Evolutionary conservation across 805 yeast genomes (phyloP).

Genomic region (Saccharomycopsis oosterbeekiorum): DNA sequence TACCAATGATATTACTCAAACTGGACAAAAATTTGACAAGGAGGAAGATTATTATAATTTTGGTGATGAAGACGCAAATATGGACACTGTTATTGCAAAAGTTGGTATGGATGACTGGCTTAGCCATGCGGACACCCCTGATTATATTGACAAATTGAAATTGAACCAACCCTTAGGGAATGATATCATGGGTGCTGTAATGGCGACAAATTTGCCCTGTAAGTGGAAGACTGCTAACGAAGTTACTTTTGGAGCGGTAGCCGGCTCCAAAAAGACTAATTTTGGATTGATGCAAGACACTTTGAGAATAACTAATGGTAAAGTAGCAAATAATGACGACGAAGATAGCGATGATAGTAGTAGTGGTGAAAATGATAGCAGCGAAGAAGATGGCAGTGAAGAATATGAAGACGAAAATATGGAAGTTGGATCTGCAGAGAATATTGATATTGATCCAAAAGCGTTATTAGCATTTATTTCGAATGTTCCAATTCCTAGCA

Average conservation of each 20-base stretch:
- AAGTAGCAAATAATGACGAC: not conserved
- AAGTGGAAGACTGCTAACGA: not conserved
- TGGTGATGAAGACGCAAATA: not conserved
- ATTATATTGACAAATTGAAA: not conserved
- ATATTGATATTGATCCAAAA: not conserved
- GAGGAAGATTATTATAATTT: not conserved
- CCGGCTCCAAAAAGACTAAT: not conserved
- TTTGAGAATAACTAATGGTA: not conserved
- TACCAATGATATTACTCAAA: not conserved
- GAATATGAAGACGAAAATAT: not conserved
- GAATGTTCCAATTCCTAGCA: conserved; percentile 3
- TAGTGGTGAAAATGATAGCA: not conserved
- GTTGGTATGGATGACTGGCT: not conserved
- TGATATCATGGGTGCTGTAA: not conserved
- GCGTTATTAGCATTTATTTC: not conserved
- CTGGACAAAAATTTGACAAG: not conserved
- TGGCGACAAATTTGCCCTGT: not conserved
- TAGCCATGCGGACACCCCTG: not conserved
- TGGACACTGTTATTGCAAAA: not conserved
- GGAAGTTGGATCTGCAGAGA: not conserved
- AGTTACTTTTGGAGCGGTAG: not conserved
- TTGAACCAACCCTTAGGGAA: not conserved
- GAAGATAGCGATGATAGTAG: not conserved
- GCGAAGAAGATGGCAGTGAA: not conserved
- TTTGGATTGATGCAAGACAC: not conserved